phyloP scores from a whole-genome alignment of 2,329 filamentous ascomycete species.

The Emydomyces testavorans region DNA sequence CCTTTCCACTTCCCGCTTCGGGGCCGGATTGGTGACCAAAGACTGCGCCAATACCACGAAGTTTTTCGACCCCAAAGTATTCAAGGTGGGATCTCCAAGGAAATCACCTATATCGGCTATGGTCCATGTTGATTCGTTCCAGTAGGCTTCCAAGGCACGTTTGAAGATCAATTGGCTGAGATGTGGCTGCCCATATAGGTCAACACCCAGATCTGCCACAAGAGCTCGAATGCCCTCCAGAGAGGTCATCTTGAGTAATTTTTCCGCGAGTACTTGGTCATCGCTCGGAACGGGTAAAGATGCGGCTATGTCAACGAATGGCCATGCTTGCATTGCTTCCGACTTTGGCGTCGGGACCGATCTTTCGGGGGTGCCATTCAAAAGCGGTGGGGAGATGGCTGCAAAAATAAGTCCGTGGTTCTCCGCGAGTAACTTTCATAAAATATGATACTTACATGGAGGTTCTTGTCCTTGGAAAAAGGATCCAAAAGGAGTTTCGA shows the following conservation, averaged over 20 bases:
- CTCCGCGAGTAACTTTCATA: neutral
- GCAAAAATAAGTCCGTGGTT: neutral
- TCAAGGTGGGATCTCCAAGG: conserved; percentile 29
- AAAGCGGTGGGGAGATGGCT: neutral
- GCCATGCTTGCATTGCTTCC: neutral
- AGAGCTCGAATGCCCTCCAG: conserved; percentile 24
- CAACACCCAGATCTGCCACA: conserved; percentile 23
- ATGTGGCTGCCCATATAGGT: conserved; percentile 27
- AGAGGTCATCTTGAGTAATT: neutral
- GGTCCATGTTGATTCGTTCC: conserved; percentile 10
- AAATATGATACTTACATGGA: neutral
- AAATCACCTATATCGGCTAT: conserved; percentile 24
- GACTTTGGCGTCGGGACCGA: neutral
- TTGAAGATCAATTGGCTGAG: conserved; percentile 29
- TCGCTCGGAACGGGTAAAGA: neutral
- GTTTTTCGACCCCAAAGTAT: conserved; percentile 28
- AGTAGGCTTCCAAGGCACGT: conserved; percentile 21
- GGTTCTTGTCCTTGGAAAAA: conserved; percentile 1
- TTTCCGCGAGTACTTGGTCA: neutral
- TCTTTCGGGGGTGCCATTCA: neutral
- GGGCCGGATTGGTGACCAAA: conserved; percentile 18
- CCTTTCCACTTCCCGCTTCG: conserved; percentile 16
- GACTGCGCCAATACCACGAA: conserved; percentile 24
- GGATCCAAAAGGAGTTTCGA: conserved; percentile 1
- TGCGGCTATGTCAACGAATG: neutral